Evolutionary conservation across 805 yeast genomes (phyloP).

Genomic region (Ogataea ramenticola): DNA sequence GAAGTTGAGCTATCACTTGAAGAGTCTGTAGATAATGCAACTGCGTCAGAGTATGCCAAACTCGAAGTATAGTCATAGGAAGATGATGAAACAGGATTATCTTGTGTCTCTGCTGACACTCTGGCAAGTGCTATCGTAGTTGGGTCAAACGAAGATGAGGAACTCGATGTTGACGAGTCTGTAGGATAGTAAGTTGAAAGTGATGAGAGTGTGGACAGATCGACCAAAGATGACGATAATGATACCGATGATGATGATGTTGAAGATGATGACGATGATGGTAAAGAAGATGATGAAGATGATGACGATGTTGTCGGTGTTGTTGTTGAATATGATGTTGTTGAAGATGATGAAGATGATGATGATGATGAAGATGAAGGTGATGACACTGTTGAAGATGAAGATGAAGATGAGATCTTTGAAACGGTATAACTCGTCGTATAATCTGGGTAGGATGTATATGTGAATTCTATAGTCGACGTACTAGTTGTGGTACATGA

Average conservation of each 20-base stretch:
- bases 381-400: neutral
- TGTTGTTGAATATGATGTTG: constrained; percentile 1
- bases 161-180: neutral
- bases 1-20: neutral
- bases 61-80: too few species aligned
- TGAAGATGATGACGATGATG: constrained; percentile 1
- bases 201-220: constrained; percentile 3
- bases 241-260: neutral
- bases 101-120: too few species aligned
- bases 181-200: constrained; percentile 4
- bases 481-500: neutral
- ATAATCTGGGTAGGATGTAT: neutral
- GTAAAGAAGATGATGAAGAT: constrained; percentile 1
- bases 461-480: neutral
- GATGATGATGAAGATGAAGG: neutral
- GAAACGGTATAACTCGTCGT: too few species aligned
- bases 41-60: constrained; percentile 2
- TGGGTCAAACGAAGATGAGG: too few species aligned
- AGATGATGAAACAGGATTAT: too few species aligned
- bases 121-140: too few species aligned
- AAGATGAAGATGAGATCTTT: neutral
- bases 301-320: neutral
- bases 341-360: neutral
- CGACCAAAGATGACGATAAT: neutral
- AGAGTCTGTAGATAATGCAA: neutral